Base-by-base conservation (phyloP, 495 filamentous ascomycete species). In the Pseudevernia furfuracea region DNA sequence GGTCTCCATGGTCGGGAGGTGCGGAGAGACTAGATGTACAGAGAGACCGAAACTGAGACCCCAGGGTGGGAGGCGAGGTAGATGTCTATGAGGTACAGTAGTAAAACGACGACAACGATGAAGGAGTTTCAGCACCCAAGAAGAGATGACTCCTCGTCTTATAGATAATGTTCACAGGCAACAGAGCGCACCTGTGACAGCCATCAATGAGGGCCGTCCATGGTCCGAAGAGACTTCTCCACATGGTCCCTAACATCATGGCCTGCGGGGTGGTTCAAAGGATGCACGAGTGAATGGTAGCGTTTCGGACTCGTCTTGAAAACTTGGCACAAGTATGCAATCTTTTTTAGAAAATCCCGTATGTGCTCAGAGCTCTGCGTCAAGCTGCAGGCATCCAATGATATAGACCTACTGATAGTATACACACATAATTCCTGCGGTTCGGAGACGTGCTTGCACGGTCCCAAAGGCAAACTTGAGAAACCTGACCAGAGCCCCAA, bases 1-100 rank as follows among this genome's bases (percentile, higher is more conserved):
- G 63, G 39, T 37, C 36, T 9, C 63, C 59, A 39, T 68, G 62
- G 63, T 60, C 32, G 25, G 67, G 53, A 48, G 0, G 37, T 44
- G 34, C n/a, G n/a, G n/a, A n/a, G n/a, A n/a, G n/a, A n/a, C n/a
- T n/a, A 57, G 23, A 25, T 36, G 32, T 1, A 6, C 32, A 25
- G 60, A 25, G n/a, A 12, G 44, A 38, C 0, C 2, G n/a, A 19
- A 34, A 30, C 30, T 17, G 8, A 21, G 52, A 21, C 11, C 17
- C 3, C 14, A 6, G 36, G 44, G 28, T 17, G 23, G 17, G 17
- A 53, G 30, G 60, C 5, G 21, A 23, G 21, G 44, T 53, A 34
- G 48, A 49, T 52, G 4, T 19, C 12, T 36, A 6, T 17, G 39
- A 23, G 12, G 7, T 15, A 19, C 30, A 23, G 36, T 36, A 9